Percentiles rank a stretch among this genome's conserved stretches.
These are phyloP conservation scores for Boletus fagicola DNA, from an alignment of 768 basidiomycete species.

Conservation along the genomic window DNA sequence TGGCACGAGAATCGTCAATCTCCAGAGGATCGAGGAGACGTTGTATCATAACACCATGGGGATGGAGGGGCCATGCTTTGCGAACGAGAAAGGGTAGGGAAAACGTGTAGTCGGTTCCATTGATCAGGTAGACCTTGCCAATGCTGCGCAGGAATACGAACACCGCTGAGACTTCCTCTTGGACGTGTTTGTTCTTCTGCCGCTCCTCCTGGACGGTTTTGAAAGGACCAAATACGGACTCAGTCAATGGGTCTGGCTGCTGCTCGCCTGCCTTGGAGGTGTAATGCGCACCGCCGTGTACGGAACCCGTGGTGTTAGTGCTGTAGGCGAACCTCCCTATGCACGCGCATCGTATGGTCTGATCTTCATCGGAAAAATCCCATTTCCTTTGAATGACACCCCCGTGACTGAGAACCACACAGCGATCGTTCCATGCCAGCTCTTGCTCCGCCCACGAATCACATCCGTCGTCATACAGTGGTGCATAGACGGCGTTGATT, in stretches of 20 bases:
- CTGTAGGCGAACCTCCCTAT: conserved; percentile 67
- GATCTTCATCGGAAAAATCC: conserved; percentile 68
- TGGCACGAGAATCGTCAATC: conserved; percentile 59
- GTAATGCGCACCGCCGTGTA: conserved; percentile 31
- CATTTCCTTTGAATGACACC: conserved; percentile 71
- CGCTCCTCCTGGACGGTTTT: conserved; percentile 40
- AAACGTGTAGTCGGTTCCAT: conserved; percentile 74
- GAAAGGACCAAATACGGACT: conserved; percentile 43
- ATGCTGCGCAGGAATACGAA: conserved; percentile 79
- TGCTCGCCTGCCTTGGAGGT: conserved; percentile 22
- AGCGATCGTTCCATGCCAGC: conserved; percentile 65
- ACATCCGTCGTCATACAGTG: conserved; percentile 38
- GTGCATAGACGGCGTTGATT: conserved; percentile 41
- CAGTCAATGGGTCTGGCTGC: conserved; percentile 15
- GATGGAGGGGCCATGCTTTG: conserved; percentile 73
- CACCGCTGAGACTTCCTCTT: conserved; percentile 51
- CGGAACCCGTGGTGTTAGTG: conserved; percentile 26
- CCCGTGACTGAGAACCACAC: conserved; percentile 62
- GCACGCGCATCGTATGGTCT: conserved; percentile 77
- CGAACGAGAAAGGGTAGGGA: conserved; percentile 79
- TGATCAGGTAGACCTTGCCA: conserved; percentile 66
- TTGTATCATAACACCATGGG: conserved; percentile 79
- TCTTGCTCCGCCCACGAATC: conserved; percentile 57
- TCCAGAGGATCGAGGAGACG: conserved; percentile 68
- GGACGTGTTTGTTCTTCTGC: conserved; percentile 36